Evolutionary conservation across 2,329 filamentous ascomycete genomes (phyloP), one percentile per base, ranked within the genome.

Genomic region (Meredithiella fracta): DNA sequence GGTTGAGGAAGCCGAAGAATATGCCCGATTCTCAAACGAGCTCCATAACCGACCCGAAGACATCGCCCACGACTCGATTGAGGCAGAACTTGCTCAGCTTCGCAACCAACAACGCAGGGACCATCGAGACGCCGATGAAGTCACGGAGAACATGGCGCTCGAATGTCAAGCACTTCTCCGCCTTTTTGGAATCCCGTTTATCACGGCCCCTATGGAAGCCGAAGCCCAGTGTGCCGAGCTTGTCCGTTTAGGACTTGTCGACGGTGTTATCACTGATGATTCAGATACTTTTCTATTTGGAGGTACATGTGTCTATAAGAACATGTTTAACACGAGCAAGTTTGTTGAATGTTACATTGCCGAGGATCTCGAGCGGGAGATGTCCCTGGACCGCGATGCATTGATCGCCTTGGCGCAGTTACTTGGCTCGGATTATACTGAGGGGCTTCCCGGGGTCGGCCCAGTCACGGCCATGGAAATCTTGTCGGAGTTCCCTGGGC

Each of bases 261-360:
- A 98, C 66, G 92, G 94, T 11, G 95, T 98, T 60, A 90, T 98
- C 29, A 98, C 94, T 0, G 92, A 98, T 64, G 92, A 98, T 66
- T 94, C 86, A 2, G 92, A 98, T 72, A 94, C 84, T 0, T 98
- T 98, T 64, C 77, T 98, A 0, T 98, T 98, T 67, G 94, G 92
- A 17, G 94, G 92, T 38, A 98, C 89, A 0, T 78, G 91, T 17
- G 85, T 98, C 22, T 98, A 98, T 75, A 98, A 98, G 68, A 98
- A 98, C 72, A 94, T 98, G 89, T 98, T 98, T 74, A 98, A 96
- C 68, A 84, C 88, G 63, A 92, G 92, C 67, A 98, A 98, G 66
- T 94, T 88, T 63, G 92, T 98, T 44, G 92, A 98, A 70, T 97
- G 92, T 69, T 98, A 97, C 65, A 77, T 98, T 8, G 72, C 82